Evolutionary conservation across 2,329 filamentous ascomycete species (phyloP), one percentile per base, ranked within the genome.

Genomic region (Fusarium foetens): DNA sequence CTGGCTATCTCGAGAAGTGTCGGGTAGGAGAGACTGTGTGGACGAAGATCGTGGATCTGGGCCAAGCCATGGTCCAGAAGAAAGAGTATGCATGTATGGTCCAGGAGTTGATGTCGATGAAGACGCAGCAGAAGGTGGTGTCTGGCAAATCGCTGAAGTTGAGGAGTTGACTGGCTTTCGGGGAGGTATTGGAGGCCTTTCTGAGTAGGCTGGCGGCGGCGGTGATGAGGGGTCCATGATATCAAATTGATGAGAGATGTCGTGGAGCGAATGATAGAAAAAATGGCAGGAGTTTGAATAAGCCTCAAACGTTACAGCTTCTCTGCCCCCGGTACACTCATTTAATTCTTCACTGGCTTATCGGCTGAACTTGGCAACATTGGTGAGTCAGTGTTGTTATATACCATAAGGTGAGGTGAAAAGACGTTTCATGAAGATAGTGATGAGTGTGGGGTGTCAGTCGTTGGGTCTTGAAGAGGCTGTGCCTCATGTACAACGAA

Each of bases 31-130:
- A 6, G 84, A 86, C 74, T 84, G 83, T 3, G 84, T 82, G 31
- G 87, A 88, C 8, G 86, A 87, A 39, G 83, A 80, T 42, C 86
- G 83, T 33, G 86, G 85, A 55, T 88, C 86, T 21, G 74, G 65
- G 25, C 72, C 65, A 45, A 80, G 64, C 70, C 72, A 74, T 41
- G 66, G 53, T 16, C 70, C 70, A 38, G 63, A 23, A 19, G 63
- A 53, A 25, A 39, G 42, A 21, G n/a, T 27, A 31, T 46, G 48
- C 39, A 38, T 38, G 19, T 59, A 67, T 13, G 55, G 31, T 17
- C 61, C 66, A n/a, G 62, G 39, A 21, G 58, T 51, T 53, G 69
- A 43, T 31, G 42, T 31, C 23, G 62, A 36, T 14, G 55, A n/a
- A 61, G 54, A 39, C 43, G 51, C 42, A 65, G 59, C 25, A 38